phyloP scores from a whole-genome alignment of 495 filamentous ascomycete genomes.

The Daldinia concentrica region DNA sequence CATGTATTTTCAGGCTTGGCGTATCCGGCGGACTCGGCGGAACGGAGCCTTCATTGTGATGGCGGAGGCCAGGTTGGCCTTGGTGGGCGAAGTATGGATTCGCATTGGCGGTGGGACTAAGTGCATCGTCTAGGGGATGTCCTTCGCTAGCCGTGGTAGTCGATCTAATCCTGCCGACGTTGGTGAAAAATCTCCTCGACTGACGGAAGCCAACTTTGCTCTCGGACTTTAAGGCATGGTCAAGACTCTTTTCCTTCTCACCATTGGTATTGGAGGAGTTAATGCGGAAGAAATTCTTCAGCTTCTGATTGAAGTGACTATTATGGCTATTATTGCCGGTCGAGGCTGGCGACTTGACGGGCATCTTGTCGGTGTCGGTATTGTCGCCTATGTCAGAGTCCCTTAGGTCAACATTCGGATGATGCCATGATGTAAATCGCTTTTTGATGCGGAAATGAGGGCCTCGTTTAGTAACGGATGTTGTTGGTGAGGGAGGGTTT shows the following conservation, averaged over 20 bases:
- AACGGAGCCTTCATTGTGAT: conserved; percentile 94
- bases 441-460: conserved; percentile 45
- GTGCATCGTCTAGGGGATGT: conserved; percentile 83
- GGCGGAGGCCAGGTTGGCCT: conserved; percentile 88
- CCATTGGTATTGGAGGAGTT: conserved; percentile 66
- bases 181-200: conserved; percentile 76
- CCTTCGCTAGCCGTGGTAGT: conserved; percentile 94
- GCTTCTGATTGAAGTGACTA: conserved; percentile 81
- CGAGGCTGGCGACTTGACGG: conserved; percentile 43
- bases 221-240: conserved; percentile 53
- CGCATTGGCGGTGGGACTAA: conserved; percentile 92
- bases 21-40: conserved; percentile 96
- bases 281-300: conserved; percentile 99
- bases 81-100: conserved; percentile 99
- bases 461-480: conserved; percentile 35
- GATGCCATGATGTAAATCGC: conserved; percentile 49
- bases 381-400: conserved; percentile 32
- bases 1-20: conserved; percentile 76
- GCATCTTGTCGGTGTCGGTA: conserved; percentile 41
- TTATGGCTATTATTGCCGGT: conserved; percentile 48
- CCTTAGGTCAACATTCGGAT: conserved; percentile 43
- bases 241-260: conserved; percentile 54
- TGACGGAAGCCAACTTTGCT: conserved; percentile 79
- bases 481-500: conserved; percentile 40
- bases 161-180: conserved; percentile 79